Base-by-base conservation (phyloP, 2,329 filamentous ascomycete species). In the Bertia moriformis region DNA sequence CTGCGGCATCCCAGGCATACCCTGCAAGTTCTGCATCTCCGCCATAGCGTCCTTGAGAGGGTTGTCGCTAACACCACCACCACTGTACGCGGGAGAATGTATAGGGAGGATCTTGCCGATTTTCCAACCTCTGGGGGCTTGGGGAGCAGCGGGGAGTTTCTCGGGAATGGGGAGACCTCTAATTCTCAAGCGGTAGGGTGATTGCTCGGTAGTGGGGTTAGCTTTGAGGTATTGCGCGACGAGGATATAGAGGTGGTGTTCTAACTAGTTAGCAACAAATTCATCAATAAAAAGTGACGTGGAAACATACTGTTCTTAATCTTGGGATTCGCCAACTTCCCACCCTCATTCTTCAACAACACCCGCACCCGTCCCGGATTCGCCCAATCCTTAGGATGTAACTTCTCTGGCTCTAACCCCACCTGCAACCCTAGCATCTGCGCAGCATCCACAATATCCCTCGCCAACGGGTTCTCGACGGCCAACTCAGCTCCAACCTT, bases 11-110 rank as follows among this genome's bases (percentile, higher is more conserved):
- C 32, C 32, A 35, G 32, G 32, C 32, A 35, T 35, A 10, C 32
- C 32, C 32, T 18, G 12, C 32, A 35, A 10, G 15, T 15, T 35
- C 15, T 35, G 32, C 32, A 35, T 35, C 32, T 35, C 32, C 12
- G 32, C 32, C 32, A 35, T 35, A 18, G 32, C 32, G 7, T 35
- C 32, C 15, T 35, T 35, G 32, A 35, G 15, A 10, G 32, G 32
- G 32, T 35, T 35, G 17, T 35, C 32, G 15, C 32, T 35, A 17
- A 35, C 32, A 35, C 32, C 32, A 14, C 32, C 32, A 35, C 32
- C 32, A 15, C 32, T 35, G 32, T 35, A 35, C 7, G 32, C 32
- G 32, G 32, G 32, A 12, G 32, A 35, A 17, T 35, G 32, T 10
- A 35, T 35, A 7, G 32, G 32, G 15, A 35, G 32, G 15, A 35